Evolutionary conservation across 768 basidiomycete genomes (phyloP), one percentile per base, ranked within the genome.

Genomic region (Suillus variegatus): DNA sequence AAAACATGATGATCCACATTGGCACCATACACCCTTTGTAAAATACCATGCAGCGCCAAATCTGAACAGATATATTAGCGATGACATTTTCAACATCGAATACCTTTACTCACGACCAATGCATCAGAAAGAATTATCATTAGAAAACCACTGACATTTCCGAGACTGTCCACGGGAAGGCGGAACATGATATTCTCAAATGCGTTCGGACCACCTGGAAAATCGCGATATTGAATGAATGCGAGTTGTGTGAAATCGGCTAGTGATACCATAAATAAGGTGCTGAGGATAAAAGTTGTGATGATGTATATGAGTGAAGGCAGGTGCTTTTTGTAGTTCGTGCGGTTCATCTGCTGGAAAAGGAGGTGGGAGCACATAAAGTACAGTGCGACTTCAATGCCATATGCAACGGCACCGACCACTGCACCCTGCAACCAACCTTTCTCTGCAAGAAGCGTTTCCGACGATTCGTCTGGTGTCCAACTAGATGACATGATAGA

Each of bases 191-290:
- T 20, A 18, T 66, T 60, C 25, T 70, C 70, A 43, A 64, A 79
- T 10, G 67, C 70, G 12, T 47, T 69, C 3, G 78, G 77, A 14
- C 78, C 78, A 2, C 76, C 76, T 0, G 73, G 73, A 41, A 70
- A 78, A 55, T 77, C 71, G 4, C 78, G 72, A 51, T 72, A 54
- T 62, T 79, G 72, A 44, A 79, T 71, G 60, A 77, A 78, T 1
- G 70, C 66, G 61, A 75, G 66, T 43, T 76, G 74, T 0, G 69
- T 69, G 52, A 76, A 71, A 12, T 71, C 64, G 2, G 72, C 64
- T 6, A 68, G 66, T 7, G 65, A 41, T 16, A 60, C 22, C 60
- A 73, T 64, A 58, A 65, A 73, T 32, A 73, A 28, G 2, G 73
- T 73, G 28, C 69, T 72, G 13, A 77, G 58, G 2, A 38, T 60